Evolutionary conservation across 805 yeast species (phyloP).

Genomic region (Wickerhamiella sorbophila): DNA sequence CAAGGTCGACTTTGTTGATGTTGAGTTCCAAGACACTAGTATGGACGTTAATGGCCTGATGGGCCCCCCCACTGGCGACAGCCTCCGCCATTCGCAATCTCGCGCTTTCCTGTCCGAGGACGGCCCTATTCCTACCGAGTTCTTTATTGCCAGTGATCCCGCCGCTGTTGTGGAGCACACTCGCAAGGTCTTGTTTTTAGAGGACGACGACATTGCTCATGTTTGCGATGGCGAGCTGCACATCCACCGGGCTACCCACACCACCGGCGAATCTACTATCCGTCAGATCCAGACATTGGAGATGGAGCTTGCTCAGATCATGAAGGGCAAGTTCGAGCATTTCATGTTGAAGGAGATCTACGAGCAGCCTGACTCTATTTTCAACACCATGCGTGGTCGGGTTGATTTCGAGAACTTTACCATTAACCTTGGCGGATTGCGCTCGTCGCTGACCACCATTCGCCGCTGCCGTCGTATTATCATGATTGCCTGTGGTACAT

Average conservation of each 20-base stretch:
- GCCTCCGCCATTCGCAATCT: slow-evolving; percentile 78
- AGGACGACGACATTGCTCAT: slow-evolving; percentile 98
- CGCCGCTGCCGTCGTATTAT: slow-evolving; percentile 90
- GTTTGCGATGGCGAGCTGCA: slow-evolving; percentile 96
- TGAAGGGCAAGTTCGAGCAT: slow-evolving; percentile 93
- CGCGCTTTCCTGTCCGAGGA: slow-evolving; percentile 94
- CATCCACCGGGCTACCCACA: slow-evolving; percentile 88
- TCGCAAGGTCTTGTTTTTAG: slow-evolving; percentile 87
- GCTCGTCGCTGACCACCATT: slow-evolving; percentile 69
- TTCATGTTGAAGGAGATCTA: slow-evolving; percentile 98
- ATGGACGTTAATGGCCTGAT: slow-evolving; percentile 13
- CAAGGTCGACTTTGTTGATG: slow-evolving; percentile 96
- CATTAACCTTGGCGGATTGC: slow-evolving; percentile 81
- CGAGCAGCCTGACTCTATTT: slow-evolving; percentile 96
- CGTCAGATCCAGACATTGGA: slow-evolving; percentile 94
- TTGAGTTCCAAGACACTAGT: slow-evolving; percentile 69
- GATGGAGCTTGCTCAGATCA: slow-evolving; percentile 91
- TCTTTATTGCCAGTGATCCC: slow-evolving; percentile 92
- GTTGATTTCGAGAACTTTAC: slow-evolving; percentile 70
- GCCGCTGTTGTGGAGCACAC: slow-evolving; percentile 94
- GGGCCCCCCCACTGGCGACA: slow-evolving; percentile 9
- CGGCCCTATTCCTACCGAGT: slow-evolving; percentile 91
- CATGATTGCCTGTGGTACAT: slow-evolving; percentile 99
- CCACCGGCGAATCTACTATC: slow-evolving; percentile 70
- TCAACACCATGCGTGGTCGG: slow-evolving; percentile 99